Conservation (phyloP, 352 stramenopile species). For the Globisporangium camurandrum region DNA sequence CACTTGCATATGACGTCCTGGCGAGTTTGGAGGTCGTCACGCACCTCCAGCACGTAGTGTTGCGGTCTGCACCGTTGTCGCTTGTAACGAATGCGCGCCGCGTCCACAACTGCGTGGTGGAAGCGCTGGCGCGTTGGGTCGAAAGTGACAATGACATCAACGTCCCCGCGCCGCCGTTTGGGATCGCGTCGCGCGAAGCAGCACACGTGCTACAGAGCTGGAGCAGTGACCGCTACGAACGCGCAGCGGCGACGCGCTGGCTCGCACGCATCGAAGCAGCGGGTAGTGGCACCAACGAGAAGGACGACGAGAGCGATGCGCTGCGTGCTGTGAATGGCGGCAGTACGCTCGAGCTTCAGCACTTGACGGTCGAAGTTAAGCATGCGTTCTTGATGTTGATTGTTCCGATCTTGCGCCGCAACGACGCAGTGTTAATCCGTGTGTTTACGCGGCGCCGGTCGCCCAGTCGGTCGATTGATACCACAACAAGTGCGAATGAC, state of each 20-base stretch:
- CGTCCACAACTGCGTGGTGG: constrained; percentile 26
- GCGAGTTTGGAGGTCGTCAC: constrained; percentile 16
- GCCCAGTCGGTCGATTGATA: not conserved
- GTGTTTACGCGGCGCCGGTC: constrained; percentile 35
- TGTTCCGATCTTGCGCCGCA: constrained; percentile 56
- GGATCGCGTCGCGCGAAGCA: constrained; percentile 48
- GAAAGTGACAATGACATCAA: constrained; percentile 13
- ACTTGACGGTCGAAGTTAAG: constrained; percentile 64
- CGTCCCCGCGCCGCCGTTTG: constrained; percentile 34
- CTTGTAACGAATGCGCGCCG: constrained; percentile 18
- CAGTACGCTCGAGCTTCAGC: constrained; percentile 37
- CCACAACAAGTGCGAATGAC: not conserved
- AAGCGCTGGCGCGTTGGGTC: constrained; percentile 37
- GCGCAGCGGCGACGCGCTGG: constrained; percentile 29
- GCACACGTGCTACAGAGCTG: constrained; percentile 55
- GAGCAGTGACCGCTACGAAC: constrained; percentile 34
- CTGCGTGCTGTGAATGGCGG: constrained; percentile 15
- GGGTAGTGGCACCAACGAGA: not conserved
- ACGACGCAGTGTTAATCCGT: constrained; percentile 34
- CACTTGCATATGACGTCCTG: constrained; percentile 14
- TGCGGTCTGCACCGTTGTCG: not conserved
- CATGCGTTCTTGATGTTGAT: constrained; percentile 65
- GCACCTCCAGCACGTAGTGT: constrained; percentile 11
- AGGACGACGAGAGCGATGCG: not conserved
- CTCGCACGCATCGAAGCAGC: constrained; percentile 34